Base-by-base conservation (phyloP, 2,329 filamentous ascomycete genomes). In the Xylaria sp. region DNA sequence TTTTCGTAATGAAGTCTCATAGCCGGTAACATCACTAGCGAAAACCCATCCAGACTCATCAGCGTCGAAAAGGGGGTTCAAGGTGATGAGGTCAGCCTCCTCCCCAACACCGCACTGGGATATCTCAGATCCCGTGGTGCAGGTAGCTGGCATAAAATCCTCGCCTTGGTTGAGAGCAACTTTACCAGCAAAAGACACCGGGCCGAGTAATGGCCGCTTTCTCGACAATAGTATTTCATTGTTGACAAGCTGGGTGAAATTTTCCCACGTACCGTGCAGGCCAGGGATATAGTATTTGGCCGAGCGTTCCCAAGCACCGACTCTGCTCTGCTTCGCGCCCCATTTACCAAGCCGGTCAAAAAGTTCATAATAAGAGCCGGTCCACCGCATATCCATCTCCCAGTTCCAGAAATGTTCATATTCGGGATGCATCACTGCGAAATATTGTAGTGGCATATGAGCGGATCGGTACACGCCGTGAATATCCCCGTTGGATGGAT, bases 241-340 rank as follows among this genome's bases (percentile, higher is more conserved):
- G 58, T 88, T 84, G 4, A 93, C 90, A 75, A 88, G 85, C 17
- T 86, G 82, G 9, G 85, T 88, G 77, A 94, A 94, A 75, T 93
- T 89, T 46, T 91, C 87, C 90, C 90, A 94, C 33, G 83, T 83
- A 36, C 90, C 91, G 74, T 94, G 92, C 40, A 89, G 83, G 0
- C 83, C 82, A 0, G 92, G 92, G 9, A 94, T 88, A 77, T 93
- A 95, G 81, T 94, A 95, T 70, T 91, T 89, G 28, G 89, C 86
- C 59, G 89, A 90, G 57, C 92, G 88, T 78, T 95, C 92, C 92
- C 92, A 95, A 10, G 93, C 83, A n/a, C 89, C 88, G 68, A 88
- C 87, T 33, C 92, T 87, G 1, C 90, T 88, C 77, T 95, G 92
- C 58, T 87, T 79, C 65, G 85, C 85, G 1, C 90, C 88, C 89